Percentiles rank a stretch among this genome's conserved stretches.
phyloP scores from a whole-genome alignment of 306 rosid genomes.

The Rosa persica region DNA sequence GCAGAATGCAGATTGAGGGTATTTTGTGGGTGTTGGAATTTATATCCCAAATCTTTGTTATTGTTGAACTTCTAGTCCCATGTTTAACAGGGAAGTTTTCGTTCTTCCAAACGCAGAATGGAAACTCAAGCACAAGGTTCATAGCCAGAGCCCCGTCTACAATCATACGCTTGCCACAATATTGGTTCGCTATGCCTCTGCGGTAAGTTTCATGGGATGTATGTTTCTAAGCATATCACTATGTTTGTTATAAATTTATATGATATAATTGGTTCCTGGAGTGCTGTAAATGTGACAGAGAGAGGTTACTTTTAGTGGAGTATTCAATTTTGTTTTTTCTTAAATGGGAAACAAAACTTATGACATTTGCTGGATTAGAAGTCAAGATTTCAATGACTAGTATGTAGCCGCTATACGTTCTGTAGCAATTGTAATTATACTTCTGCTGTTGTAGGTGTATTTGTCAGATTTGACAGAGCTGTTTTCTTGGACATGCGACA shows the following conservation, averaged over 20 bases:
- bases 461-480: slow-evolving; percentile 78
- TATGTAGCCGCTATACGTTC: not conserved
- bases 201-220: slow-evolving; percentile 45
- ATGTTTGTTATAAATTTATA: not conserved
- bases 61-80: slow-evolving; percentile 11
- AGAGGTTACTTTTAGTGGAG: slow-evolving; percentile 14
- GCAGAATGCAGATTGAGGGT: not conserved
- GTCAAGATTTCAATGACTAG: not conserved
- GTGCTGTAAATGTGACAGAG: slow-evolving; percentile 18
- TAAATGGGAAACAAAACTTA: not conserved
- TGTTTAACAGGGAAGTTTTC: slow-evolving; percentile 6
- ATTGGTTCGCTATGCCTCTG: slow-evolving; percentile 81
- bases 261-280: slow-evolving; percentile 1
- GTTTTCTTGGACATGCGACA: slow-evolving; percentile 83
- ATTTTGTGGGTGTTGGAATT: not conserved
- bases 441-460: slow-evolving; percentile 66
- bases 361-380: not conserved
- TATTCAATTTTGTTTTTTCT: slow-evolving; percentile 14
- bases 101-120: slow-evolving; percentile 43
- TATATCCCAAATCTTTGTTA: not conserved
- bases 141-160: slow-evolving; percentile 20
- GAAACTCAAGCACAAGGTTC: slow-evolving; percentile 29
- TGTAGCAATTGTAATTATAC: slow-evolving; percentile 17
- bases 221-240: not conserved
- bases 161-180: slow-evolving; percentile 79